phyloP scores from a whole-genome alignment of 768 basidiomycete species.

The Rhizopogon sp. region DNA sequence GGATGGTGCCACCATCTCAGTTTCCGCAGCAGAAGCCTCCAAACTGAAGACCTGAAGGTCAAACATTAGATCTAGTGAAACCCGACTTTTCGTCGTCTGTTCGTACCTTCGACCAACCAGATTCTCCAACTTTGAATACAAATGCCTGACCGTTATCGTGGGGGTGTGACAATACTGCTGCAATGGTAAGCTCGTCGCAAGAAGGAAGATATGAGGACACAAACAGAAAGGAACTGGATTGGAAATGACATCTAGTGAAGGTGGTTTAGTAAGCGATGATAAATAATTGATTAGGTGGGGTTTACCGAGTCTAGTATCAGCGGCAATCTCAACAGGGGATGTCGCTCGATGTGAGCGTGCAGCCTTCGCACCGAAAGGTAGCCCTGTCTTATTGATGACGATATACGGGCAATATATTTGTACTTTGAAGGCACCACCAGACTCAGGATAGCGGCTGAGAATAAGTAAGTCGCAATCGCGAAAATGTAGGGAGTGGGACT shows the following conservation, averaged over 20 bases:
- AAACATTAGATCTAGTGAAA: slow-evolving; percentile 3
- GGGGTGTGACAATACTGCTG: slow-evolving; percentile 80
- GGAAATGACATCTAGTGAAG: slow-evolving; percentile 37
- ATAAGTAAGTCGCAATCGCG: slow-evolving; percentile 6
- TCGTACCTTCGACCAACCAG: slow-evolving; percentile 82
- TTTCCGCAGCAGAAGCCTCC: slow-evolving; percentile 91
- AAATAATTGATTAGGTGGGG: neutral
- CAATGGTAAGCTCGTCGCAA: slow-evolving; percentile 1
- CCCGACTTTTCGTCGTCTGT: neutral
- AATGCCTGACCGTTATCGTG: slow-evolving; percentile 80
- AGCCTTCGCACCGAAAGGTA: slow-evolving; percentile 74
- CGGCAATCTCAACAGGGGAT: slow-evolving; percentile 76
- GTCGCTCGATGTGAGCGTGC: slow-evolving; percentile 57
- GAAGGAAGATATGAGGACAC: slow-evolving; percentile 24
- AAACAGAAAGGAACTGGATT: slow-evolving; percentile 75
- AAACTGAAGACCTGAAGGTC: slow-evolving; percentile 67
- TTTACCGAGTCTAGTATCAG: slow-evolving; percentile 63
- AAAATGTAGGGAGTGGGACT: slow-evolving; percentile 23
- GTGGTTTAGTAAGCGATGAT: slow-evolving; percentile 3
- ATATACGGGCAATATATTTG: slow-evolving; percentile 92
- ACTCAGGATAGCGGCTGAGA: slow-evolving; percentile 69
- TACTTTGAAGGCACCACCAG: slow-evolving; percentile 94
- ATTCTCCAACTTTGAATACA: slow-evolving; percentile 73
- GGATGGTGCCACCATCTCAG: slow-evolving; percentile 68
- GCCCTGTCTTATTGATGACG: slow-evolving; percentile 86